A percentile compares a stretch with the other conserved stretches of the same genome.
Evolutionary conservation across 345 rosid genomes (phyloP).

Genomic region (Salix suchowensis): DNA sequence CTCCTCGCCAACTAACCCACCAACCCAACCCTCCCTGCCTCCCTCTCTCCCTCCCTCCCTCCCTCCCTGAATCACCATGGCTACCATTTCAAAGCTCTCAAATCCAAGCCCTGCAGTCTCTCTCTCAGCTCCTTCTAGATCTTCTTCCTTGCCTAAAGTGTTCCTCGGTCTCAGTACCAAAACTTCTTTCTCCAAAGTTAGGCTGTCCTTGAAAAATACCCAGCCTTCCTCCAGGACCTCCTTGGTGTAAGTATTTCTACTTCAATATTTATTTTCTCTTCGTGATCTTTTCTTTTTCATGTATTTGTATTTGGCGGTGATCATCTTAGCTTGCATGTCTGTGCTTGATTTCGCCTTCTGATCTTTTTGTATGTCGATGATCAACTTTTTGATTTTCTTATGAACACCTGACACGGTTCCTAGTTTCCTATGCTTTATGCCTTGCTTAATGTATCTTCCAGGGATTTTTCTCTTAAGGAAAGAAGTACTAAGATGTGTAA

Average conservation of each 20-base stretch:
- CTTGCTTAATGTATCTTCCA: neutral
- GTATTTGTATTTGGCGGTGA: neutral
- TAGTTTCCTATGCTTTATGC: neutral
- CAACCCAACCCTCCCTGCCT: neutral
- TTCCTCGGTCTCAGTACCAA: slow-evolving; percentile 31
- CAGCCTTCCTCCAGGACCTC: slow-evolving; percentile 31
- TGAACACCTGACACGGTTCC: neutral
- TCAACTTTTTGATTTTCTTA: neutral
- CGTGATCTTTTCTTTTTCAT: neutral
- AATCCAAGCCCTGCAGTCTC: slow-evolving; percentile 35
- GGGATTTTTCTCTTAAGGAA: neutral
- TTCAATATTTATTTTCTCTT: neutral
- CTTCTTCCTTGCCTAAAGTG: slow-evolving; percentile 31
- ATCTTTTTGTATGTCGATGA: neutral
- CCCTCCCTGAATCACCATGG: slow-evolving; percentile 36
- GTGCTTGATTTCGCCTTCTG: neutral
- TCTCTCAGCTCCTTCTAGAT: slow-evolving; percentile 32
- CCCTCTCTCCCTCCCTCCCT: neutral
- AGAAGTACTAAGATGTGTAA: neutral
- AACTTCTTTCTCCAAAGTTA: slow-evolving; percentile 34
- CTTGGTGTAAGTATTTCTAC: slow-evolving; percentile 45
- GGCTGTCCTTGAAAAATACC: slow-evolving; percentile 31
- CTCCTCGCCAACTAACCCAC: slow-evolving; percentile 9
- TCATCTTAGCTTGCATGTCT: neutral
- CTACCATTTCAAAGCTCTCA: slow-evolving; percentile 76